Percentiles rank a stretch among this genome's conserved stretches.
These are phyloP conservation scores for Euphorbia corollata DNA, from an alignment of 441 rosid species.

Conservation along the genomic window DNA sequence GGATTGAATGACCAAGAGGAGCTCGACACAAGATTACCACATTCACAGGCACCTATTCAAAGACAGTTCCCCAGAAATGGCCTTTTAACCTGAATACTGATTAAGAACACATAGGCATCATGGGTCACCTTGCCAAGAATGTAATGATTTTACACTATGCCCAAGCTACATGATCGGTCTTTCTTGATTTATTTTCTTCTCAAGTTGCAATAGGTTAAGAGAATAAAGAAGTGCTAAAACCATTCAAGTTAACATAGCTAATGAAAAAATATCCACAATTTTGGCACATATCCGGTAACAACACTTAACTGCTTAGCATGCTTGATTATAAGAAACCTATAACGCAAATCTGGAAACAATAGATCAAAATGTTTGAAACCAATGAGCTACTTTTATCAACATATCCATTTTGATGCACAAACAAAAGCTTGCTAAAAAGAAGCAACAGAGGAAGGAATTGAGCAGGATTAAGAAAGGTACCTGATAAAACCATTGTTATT, in stretches of 20 bases:
- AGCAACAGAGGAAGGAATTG: not conserved
- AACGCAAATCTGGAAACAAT: not conserved
- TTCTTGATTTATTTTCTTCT: not conserved
- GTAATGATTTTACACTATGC: not conserved
- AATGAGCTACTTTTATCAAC: not conserved
- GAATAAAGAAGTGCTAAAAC: not conserved
- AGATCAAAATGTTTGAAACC: not conserved
- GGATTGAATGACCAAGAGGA: not conserved
- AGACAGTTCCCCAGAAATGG: no score
- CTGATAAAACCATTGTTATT: conserved; percentile 74
- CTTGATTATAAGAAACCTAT: no score
- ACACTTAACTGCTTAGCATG: no score
- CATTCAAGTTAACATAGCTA: not conserved
- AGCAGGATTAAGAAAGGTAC: no score
- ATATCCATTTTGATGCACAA: not conserved
- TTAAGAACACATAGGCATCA: no score
- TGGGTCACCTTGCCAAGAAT: no score
- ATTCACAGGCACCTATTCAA: not conserved
- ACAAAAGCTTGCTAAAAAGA: not conserved
- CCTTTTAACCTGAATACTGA: no score
- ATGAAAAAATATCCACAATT: no score
- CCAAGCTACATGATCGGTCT: not conserved
- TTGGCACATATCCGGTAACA: no score
- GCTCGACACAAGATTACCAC: not conserved
- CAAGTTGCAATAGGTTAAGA: not conserved